Percentiles rank a stretch among this genome's conserved stretches.
Evolutionary conservation across 2,329 filamentous ascomycete species (phyloP).

Genomic region (Leptographium radiaticola): DNA sequence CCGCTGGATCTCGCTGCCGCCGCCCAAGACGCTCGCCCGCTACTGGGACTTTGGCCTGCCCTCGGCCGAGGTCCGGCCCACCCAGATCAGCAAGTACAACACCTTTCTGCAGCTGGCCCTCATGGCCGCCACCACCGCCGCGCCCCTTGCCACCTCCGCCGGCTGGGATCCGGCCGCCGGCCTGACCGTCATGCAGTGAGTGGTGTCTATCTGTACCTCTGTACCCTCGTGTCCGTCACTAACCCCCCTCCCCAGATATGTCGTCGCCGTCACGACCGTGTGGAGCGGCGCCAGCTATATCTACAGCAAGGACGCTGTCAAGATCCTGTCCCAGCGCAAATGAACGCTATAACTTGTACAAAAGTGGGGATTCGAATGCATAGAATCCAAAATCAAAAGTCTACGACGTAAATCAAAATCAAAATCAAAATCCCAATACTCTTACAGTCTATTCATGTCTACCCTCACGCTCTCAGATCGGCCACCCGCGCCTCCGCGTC

Average conservation of each 20-base stretch:
- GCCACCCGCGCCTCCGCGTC: conserved; percentile 26
- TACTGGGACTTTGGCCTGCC: conserved; percentile 98
- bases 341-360: too few relatives aligned
- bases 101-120: conserved; percentile 82
- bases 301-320: conserved; percentile 82
- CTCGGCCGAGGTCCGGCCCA: conserved; percentile 71
- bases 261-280: conserved; percentile 78
- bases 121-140: conserved; percentile 70
- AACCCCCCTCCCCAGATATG: conserved; percentile 39
- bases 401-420: too few relatives aligned
- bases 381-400: too few relatives aligned
- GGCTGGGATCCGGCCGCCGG: conserved; percentile 35
- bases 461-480: conserved; percentile 17
- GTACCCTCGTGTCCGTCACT: not conserved
- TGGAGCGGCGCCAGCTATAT: conserved; percentile 93
- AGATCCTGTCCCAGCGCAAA: conserved; percentile 46
- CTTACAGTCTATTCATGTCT: not conserved
- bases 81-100: conserved; percentile 80
- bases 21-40: conserved; percentile 78
- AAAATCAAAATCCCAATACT: too few relatives aligned
- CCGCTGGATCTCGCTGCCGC: conserved; percentile 84
- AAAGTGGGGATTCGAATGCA: too few relatives aligned
- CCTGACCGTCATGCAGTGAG: conserved; percentile 53
- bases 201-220: conserved; percentile 11
- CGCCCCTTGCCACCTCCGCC: conserved; percentile 42